Evolutionary conservation across 2,329 filamentous ascomycete genomes (phyloP).

Genomic region (Neonectria neomacrospora): DNA sequence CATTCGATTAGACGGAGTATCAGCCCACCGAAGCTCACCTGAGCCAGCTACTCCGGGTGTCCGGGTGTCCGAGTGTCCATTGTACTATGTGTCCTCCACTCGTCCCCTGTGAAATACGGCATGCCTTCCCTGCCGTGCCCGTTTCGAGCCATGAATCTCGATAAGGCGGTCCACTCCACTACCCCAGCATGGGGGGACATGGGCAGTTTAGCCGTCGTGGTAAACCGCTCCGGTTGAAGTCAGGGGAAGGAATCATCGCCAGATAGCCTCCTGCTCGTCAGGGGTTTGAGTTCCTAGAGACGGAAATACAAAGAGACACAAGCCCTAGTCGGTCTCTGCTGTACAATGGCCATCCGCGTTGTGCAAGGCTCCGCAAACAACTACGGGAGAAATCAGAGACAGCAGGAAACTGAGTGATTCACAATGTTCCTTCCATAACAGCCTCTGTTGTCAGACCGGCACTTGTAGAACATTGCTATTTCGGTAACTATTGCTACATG

Average conservation of each 20-base stretch:
- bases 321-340: not conserved
- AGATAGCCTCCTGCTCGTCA: constrained; percentile 11
- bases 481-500: constrained; percentile 7
- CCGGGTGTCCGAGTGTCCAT: constrained; percentile 9
- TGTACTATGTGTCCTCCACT: constrained; percentile 4
- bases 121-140: constrained; percentile 9
- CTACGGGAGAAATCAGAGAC: not conserved
- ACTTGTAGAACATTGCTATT: constrained; percentile 23
- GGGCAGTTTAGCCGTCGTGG: constrained; percentile 27
- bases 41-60: constrained; percentile 19
- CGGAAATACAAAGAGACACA: constrained; percentile 1
- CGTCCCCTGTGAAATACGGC: constrained; percentile 16
- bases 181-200: constrained; percentile 22
- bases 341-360: not conserved
- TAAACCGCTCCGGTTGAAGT: constrained; percentile 18
- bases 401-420: constrained; percentile 6
- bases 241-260: constrained; percentile 29
- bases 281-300: constrained; percentile 2
- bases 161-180: constrained; percentile 31
- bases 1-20: constrained; percentile 31
- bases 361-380: not conserved
- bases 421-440: constrained; percentile 25
- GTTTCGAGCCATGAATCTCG: constrained; percentile 29
- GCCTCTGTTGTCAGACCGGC: constrained; percentile 28
- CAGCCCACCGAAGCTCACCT: constrained; percentile 31